Base-by-base conservation (phyloP, 148 eudicot species). In the Camellia sinensis region DNA sequence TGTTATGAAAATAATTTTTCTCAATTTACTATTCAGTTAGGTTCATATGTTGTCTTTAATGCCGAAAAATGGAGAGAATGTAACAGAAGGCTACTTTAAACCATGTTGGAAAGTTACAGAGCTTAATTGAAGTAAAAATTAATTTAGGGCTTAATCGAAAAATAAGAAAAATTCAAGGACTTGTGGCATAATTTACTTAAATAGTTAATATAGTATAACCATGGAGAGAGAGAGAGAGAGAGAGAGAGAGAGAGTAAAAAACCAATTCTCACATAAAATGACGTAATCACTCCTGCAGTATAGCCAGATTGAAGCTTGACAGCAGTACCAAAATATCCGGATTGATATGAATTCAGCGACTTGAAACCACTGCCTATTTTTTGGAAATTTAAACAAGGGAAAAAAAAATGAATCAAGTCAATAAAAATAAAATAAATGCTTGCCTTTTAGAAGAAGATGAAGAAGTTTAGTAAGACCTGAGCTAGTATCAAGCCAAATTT, bases 261-360 rank as follows among this genome's bases (percentile, higher is more conserved):
- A 7, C 9, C 45, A 15, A 17, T 66, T 78, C 80, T 73, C 22
- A 86, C 88, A 29, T 86, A 86, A 65, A 83, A 78, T 46, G 84
- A 83, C 46, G 88, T 80, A 56, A 83, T 83, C 7, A 83, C 84
- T 41, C 88, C 88, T 3, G 88, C 88, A 45, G 88, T 86, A 40
- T 86, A 86, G 22, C 88, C 86, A 40, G 88, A 75, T 19, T 86
- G 88, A 52, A 86, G 84, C 84, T 86, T 86, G 7, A 86, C 67
- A 4, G 80, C 50, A 4, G 86, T 75, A 2, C 82, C 84, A n/a
- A 86, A 86, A 56, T 80, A 86, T 1, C 88, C 88, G 4, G 88
- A 86, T n/a, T 44, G 53, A 62, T 83, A 86, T 18, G 74, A 22
- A 60, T 5, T 83, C 9, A 74, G 66, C 1, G 88, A 86, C 59